phyloP scores from a whole-genome alignment of 2,329 filamentous ascomycete species.

The Zymoseptoria brevis region DNA sequence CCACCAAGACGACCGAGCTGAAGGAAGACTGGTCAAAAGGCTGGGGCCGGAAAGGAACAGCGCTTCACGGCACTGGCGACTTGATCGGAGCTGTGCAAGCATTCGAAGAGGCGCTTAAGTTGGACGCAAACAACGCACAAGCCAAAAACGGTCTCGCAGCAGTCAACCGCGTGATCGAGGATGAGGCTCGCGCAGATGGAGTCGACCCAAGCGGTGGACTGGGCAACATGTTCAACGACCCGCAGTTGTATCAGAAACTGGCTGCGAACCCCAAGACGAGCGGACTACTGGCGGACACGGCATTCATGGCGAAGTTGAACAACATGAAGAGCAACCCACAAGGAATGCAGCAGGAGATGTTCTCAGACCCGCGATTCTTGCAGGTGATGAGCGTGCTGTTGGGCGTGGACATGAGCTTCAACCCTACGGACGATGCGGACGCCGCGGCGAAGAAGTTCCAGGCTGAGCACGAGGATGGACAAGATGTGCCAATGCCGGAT shows the following conservation, averaged over 20 bases:
- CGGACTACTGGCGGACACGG: slow-evolving; percentile 65
- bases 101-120: slow-evolving; percentile 88
- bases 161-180: slow-evolving; percentile 80
- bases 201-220: slow-evolving; percentile 66
- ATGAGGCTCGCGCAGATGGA: slow-evolving; percentile 58
- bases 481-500: slow-evolving; percentile 75
- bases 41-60: slow-evolving; percentile 87
- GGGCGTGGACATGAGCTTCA: slow-evolving; percentile 83
- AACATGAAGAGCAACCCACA: slow-evolving; percentile 72
- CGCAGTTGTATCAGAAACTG: slow-evolving; percentile 80
- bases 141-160: slow-evolving; percentile 80
- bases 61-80: slow-evolving; percentile 80
- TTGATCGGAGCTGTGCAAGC: slow-evolving; percentile 78
- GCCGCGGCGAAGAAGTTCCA: slow-evolving; percentile 44
- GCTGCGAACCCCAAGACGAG: slow-evolving; percentile 92
- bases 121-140: slow-evolving; percentile 84
- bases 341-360: slow-evolving; percentile 69
- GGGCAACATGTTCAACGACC: slow-evolving; percentile 92
- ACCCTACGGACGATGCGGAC: slow-evolving; percentile 41
- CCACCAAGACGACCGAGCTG: slow-evolving; percentile 84
- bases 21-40: slow-evolving; percentile 99
- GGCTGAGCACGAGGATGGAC: slow-evolving; percentile 60
- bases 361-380: slow-evolving; percentile 75
- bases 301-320: slow-evolving; percentile 87
- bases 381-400: slow-evolving; percentile 89